Evolutionary conservation across 345 rosid species (phyloP), one percentile per base, ranked within the genome.

Genomic region (Euphorbia peplus): DNA sequence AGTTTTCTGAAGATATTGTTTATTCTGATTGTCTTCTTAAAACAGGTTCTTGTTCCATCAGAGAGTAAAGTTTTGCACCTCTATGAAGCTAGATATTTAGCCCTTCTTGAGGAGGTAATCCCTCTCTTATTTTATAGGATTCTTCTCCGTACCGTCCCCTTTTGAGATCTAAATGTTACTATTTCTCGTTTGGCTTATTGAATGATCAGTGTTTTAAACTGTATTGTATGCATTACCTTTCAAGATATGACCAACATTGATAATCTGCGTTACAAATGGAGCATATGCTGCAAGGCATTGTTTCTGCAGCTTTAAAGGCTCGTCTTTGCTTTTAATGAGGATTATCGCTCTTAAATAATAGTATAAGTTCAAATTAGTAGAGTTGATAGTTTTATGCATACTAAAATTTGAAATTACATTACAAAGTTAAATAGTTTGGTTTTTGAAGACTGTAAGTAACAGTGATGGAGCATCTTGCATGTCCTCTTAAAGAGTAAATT

Each of bases 21-120:
- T 56, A 28, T 56, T 35, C 28, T 55, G 32, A 25, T 13, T 56
- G 14, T 25, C 35, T 56, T 56, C 28, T 56, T n/a, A 7, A 50
- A 14, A 1, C 79, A 90, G 97, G 89, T 88, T 67, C 83, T 90
- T 68, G 85, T 90, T 26, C 97, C 95, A 44, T 80, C 90, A 3
- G 97, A 90, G 89, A 85, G 77, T 48, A 90, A 90, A 81, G 76
- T 75, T 21, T 70, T 90, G 76, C 92, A 90, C 83, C 66, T 90
- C 24, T 88, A 85, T 61, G 95, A 90, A 80, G 95, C 97, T 58
- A 80, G 90, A 69, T 88, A 87, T 75, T 70, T 88, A 69, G 82
- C 95, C 68, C 53, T 88, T 70, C 84, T 90, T 65, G 95, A 90
- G 69, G 90, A 88, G 90, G 97, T 88, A 19, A 8, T 25, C 6